Conservation (phyloP, 441 rosid genomes). For the Populus hybrid region DNA sequence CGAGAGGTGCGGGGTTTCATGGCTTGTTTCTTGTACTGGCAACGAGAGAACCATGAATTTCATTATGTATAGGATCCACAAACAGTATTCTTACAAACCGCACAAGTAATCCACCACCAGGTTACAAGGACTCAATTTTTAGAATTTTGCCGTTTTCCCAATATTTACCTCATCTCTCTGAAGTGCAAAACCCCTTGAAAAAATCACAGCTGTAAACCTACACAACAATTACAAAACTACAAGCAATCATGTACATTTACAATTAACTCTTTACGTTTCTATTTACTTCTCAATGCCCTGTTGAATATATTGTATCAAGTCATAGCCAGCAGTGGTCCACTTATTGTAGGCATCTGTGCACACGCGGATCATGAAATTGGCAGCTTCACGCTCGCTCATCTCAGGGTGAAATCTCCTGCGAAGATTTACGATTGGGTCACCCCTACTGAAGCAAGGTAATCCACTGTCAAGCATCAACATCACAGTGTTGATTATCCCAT, state of each 20-base stretch:
- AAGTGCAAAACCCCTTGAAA: slow-evolving; percentile 18
- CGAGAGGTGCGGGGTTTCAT: no score
- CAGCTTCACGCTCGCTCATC: slow-evolving; percentile 98
- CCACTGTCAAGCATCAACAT: slow-evolving; percentile 94
- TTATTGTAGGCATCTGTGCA: slow-evolving; percentile 96
- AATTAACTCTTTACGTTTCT: not conserved
- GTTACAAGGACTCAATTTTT: not conserved
- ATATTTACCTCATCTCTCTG: slow-evolving; percentile 13
- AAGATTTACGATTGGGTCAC: slow-evolving; percentile 89
- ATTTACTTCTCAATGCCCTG: slow-evolving; percentile 92
- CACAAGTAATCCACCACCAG: slow-evolving; percentile 13
- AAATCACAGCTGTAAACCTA: slow-evolving; percentile 14
- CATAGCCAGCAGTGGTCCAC: slow-evolving; percentile 97
- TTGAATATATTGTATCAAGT: slow-evolving; percentile 91
- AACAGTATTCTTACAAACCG: slow-evolving; percentile 22
- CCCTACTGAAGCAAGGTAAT: slow-evolving; percentile 94
- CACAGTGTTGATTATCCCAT: slow-evolving; percentile 89
- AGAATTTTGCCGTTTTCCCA: not conserved
- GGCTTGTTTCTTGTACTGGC: not conserved
- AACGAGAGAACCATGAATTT: slow-evolving; percentile 1
- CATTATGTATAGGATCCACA: not conserved
- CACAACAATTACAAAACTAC: slow-evolving; percentile 19
- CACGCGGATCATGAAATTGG: slow-evolving; percentile 79
- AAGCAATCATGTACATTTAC: slow-evolving; percentile 33
- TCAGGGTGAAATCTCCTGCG: slow-evolving; percentile 82